These are phyloP conservation scores for Fusarium tjaetaba DNA, from an alignment of 2,329 filamentous ascomycete genomes.

Conservation along the genomic window DNA sequence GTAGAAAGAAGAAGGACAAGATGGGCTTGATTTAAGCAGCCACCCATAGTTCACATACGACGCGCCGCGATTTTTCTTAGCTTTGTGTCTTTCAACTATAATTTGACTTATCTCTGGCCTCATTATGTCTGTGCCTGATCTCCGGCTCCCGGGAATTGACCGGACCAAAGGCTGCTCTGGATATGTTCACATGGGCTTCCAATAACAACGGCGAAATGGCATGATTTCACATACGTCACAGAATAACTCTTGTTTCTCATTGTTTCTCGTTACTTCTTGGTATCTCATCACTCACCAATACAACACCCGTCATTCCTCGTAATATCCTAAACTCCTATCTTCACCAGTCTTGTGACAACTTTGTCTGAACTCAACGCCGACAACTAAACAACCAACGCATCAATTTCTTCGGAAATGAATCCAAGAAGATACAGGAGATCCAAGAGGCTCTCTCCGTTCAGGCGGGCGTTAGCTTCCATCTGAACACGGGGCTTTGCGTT, in stretches of 20 bases:
- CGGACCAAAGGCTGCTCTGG: conserved; percentile 1
- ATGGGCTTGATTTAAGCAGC: conserved; percentile 38
- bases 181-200: not conserved
- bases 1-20: conserved; percentile 39
- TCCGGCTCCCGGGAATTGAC: not conserved
- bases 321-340: conserved; percentile 24
- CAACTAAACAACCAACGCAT: conserved; percentile 39
- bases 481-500: conserved; percentile 87
- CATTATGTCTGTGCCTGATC: not conserved
- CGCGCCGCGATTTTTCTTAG: conserved; percentile 35
- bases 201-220: not conserved
- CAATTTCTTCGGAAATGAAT: conserved; percentile 70
- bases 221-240: not conserved
- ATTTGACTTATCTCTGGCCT: conserved; percentile 17
- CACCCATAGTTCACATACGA: conserved; percentile 40
- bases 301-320: conserved; percentile 30
- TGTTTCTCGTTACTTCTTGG: conserved; percentile 31
- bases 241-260: conserved; percentile 6
- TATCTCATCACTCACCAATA: conserved; percentile 36
- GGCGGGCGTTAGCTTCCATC: conserved; percentile 75
- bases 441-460: conserved; percentile 76
- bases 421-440: conserved; percentile 81
- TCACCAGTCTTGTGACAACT: conserved; percentile 11
- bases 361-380: conserved; percentile 8
- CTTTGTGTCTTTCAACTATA: conserved; percentile 37